Conservation (phyloP, 2,329 filamentous ascomycete genomes). For the Fusarium succisae region DNA sequence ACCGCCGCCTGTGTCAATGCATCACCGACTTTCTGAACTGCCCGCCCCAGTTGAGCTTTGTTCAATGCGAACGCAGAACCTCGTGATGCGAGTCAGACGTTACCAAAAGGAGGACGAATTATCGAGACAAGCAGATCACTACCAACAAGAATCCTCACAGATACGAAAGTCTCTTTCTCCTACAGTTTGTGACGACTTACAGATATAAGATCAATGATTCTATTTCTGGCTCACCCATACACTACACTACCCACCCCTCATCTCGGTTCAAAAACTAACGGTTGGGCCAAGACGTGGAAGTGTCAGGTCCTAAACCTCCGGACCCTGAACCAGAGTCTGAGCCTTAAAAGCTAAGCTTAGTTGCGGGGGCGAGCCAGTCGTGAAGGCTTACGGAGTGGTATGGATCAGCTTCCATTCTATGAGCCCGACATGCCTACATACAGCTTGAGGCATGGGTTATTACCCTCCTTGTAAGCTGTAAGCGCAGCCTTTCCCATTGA, state of each 20-base stretch:
- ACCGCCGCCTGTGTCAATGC: background rate
- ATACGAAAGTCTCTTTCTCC: background rate
- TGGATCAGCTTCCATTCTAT: conserved; percentile 5
- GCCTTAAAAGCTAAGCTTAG: conserved; percentile 10
- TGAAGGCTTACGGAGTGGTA: conserved; percentile 13
- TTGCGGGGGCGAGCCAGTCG: conserved; percentile 25
- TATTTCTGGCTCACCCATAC: conserved; percentile 28
- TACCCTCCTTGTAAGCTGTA: conserved; percentile 16
- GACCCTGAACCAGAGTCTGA: conserved; percentile 12
- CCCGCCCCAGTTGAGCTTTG: background rate
- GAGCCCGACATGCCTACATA: conserved; percentile 3
- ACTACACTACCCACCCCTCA: conserved; percentile 23
- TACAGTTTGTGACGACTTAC: background rate
- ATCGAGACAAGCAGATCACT: background rate
- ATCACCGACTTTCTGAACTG: conserved; percentile 4
- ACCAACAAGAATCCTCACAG: background rate
- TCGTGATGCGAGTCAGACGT: background rate
- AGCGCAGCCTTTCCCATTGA: conserved; percentile 8
- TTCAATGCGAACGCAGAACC: background rate
- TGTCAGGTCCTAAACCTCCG: background rate
- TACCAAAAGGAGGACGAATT: background rate
- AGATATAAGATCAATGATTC: background rate
- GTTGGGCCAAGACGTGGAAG: conserved; percentile 11
- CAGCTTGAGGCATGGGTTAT: conserved; percentile 1
- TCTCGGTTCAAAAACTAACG: conserved; percentile 32